Percentiles rank a stretch among this genome's conserved stretches.
Conservation (phyloP, 1,284 basidiomycete species). For the Xerocomus nothofagi region DNA sequence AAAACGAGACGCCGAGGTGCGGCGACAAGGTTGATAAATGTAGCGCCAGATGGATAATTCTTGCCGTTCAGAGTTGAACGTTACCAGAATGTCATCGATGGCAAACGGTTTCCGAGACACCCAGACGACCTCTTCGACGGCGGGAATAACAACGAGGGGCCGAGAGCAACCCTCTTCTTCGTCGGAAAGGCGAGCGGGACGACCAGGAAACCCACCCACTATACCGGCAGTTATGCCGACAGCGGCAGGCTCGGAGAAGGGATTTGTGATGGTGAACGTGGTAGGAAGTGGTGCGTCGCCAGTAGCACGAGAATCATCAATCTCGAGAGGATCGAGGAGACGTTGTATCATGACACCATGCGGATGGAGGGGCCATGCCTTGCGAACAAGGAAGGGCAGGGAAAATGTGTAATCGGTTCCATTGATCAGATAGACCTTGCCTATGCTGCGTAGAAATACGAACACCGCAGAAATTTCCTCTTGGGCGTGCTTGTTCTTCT, state of each 20-base stretch:
- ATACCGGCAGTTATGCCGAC: slow-evolving; percentile 65
- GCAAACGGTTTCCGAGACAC: slow-evolving; percentile 49
- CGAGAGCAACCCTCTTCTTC: slow-evolving; percentile 53
- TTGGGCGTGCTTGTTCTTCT: slow-evolving; percentile 33
- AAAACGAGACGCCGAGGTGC: slow-evolving; percentile 51
- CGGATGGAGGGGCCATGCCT: slow-evolving; percentile 75
- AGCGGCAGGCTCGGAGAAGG: slow-evolving; percentile 72
- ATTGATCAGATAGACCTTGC: slow-evolving; percentile 71
- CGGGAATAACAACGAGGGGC: slow-evolving; percentile 51
- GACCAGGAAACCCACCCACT: slow-evolving; percentile 43
- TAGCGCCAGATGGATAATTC: slow-evolving; percentile 71
- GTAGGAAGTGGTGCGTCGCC: slow-evolving; percentile 69
- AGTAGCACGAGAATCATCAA: slow-evolving; percentile 62
- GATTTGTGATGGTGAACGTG: slow-evolving; percentile 74
- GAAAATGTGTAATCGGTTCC: slow-evolving; percentile 78
- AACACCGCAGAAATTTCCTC: slow-evolving; percentile 61
- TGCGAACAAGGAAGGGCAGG: slow-evolving; percentile 79
- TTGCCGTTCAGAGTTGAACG: slow-evolving; percentile 51
- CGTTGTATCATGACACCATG: slow-evolving; percentile 79
- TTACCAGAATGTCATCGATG: slow-evolving; percentile 53
- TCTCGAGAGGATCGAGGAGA: slow-evolving; percentile 63
- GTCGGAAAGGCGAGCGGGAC: slow-evolving; percentile 47
- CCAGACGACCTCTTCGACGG: slow-evolving; percentile 65
- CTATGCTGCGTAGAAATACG: slow-evolving; percentile 75
- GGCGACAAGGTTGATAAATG: slow-evolving; percentile 46